Evolutionary conservation across 352 stramenopile species (phyloP).

Genomic region (Globisporangium nagaii): DNA sequence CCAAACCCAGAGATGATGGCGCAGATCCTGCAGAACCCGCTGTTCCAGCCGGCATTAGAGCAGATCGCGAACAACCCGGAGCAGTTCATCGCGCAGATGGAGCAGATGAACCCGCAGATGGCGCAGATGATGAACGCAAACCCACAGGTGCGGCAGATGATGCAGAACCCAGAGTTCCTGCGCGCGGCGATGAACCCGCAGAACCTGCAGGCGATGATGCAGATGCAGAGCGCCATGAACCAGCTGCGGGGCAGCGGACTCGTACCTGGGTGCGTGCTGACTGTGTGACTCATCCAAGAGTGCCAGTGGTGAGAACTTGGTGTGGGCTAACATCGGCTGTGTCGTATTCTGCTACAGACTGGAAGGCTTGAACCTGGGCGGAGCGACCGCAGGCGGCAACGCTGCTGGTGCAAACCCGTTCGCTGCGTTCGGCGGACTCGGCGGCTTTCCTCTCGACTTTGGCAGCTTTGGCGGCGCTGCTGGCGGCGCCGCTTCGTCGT

Average conservation of each 20-base stretch:
- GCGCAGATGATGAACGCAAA: constrained; percentile 82
- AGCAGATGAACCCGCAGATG: constrained; percentile 89
- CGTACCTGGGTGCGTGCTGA: constrained; percentile 49
- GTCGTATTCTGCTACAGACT: constrained; percentile 26
- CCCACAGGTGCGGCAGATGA: constrained; percentile 85
- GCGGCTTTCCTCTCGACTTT: constrained; percentile 26
- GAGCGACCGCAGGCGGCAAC: constrained; percentile 2
- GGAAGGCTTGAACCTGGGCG: constrained; percentile 41
- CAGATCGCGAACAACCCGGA: constrained; percentile 80
- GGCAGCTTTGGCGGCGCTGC: constrained; percentile 13
- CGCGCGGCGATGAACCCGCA: constrained; percentile 85
- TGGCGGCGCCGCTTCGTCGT: constrained; percentile 14
- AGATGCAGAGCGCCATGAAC: constrained; percentile 87
- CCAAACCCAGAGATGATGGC: constrained; percentile 72
- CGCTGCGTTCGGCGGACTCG: constrained; percentile 31
- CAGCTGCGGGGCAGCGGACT: constrained; percentile 70
- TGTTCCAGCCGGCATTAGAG: constrained; percentile 81
- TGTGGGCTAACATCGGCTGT: background rate
- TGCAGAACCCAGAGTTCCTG: constrained; percentile 85
- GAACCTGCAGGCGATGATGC: constrained; percentile 89
- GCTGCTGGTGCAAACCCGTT: constrained; percentile 40
- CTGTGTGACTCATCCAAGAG: background rate
- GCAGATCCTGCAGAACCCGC: constrained; percentile 82
- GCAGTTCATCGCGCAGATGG: constrained; percentile 78
- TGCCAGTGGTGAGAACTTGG: background rate